phyloP scores from a whole-genome alignment of 768 basidiomycete genomes.

The Amanita pseudoporphyria region DNA sequence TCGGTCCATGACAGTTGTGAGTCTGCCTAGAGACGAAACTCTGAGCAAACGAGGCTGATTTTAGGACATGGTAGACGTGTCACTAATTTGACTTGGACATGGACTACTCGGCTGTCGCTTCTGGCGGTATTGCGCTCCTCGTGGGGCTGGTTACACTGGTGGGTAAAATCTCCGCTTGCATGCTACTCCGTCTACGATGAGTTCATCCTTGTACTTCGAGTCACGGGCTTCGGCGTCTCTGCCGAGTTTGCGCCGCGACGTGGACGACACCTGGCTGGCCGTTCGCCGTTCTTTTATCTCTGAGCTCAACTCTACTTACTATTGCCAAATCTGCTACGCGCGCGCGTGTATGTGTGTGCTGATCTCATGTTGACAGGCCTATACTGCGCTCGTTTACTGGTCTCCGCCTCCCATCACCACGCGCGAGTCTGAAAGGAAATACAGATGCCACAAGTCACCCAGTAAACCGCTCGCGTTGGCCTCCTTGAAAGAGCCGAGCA shows the following conservation, averaged over 20 bases:
- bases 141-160: constrained; percentile 26
- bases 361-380: constrained; percentile 37
- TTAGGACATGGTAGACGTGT: background rate
- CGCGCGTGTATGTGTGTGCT: constrained; percentile 3
- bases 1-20: constrained; percentile 2
- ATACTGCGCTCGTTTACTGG: constrained; percentile 61
- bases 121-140: constrained; percentile 24
- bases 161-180: constrained; percentile 15
- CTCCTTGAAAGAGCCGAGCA: constrained; percentile 41
- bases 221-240: too few relatives aligned
- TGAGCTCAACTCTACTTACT: constrained; percentile 23
- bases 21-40: background rate
- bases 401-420: constrained; percentile 63
- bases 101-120: constrained; percentile 21
- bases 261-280: constrained; percentile 59
- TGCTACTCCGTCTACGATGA: constrained; percentile 8
- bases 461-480: constrained; percentile 46
- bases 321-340: too few relatives aligned
- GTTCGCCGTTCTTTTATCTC: constrained; percentile 18
- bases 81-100: background rate
- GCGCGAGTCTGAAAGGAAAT: constrained; percentile 58
- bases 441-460: constrained; percentile 47
- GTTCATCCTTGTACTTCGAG: constrained; percentile 98
- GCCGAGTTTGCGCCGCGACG: constrained; percentile 51
- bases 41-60: constrained; percentile 8